Evolutionary conservation across 2,329 filamentous ascomycete species (phyloP), one percentile per base, ranked within the genome.

Genomic region (Xylariales sp.): DNA sequence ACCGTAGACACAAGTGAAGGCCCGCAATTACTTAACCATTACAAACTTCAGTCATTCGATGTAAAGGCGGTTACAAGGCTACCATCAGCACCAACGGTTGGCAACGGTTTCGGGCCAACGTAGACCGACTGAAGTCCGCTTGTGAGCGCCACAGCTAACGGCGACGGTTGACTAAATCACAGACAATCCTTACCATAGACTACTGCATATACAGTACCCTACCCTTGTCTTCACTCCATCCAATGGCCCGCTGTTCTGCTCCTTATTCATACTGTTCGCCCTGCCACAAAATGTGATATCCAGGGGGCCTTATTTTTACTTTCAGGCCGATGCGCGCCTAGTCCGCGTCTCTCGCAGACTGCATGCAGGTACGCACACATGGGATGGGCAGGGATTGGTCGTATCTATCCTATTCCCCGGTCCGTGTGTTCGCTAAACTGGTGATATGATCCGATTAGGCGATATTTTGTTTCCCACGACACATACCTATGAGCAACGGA

Each of bases 281-380:
- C 46, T 28, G 43, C 48, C 58, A 62, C 54, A 36, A 30, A 41
- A 48, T 32, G 32, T 46, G 49, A 61, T 52, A 49, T 50, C 56
- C 56, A 65, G 58, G 57, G 55, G 32, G 14, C 8, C 10, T 60
- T 56, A 43, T 50, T 53, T 58, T 52, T 39, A 36, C 53, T 45
- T 56, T 48, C 32, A 55, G 58, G 34, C 30, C 45, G 55, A 56
- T 39, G 48, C 57, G 39, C 45, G 61, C 34, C 56, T 50, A 50
- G 49, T 46, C 49, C 32, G 30, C 18, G 49, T 53, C 43, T 41
- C 45, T 36, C 36, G 39, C 57, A 64, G 34, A 50, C 43, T 57
- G 49, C 53, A 70, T 70, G 68, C 65, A 70, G 68, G 68, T 70
- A 70, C 68, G 56, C 43, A 48, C 49, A 55, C 45, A 64, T 55